phyloP scores from a whole-genome alignment of 257 asterid species.

The Gentiana straminea region DNA sequence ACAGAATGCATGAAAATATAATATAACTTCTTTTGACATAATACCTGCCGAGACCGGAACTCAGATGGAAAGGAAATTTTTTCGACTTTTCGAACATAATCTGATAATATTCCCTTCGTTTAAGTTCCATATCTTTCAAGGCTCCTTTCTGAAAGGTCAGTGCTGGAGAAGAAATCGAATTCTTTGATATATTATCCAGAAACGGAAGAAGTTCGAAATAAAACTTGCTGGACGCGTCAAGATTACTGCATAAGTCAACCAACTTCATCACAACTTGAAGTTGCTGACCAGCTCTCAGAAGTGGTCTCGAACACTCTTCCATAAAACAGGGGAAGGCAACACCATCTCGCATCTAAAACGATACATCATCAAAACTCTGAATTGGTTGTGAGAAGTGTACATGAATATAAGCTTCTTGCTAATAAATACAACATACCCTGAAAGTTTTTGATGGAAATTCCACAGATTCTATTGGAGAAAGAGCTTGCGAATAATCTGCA shows the following conservation, averaged over 20 bases:
- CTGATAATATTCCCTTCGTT: constrained; percentile 56
- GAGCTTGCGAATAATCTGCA: constrained; percentile 21
- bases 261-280: constrained; percentile 82
- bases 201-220: constrained; percentile 61
- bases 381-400: constrained; percentile 11
- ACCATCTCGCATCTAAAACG: constrained; percentile 70
- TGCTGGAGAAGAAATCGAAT: constrained; percentile 47
- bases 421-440: constrained; percentile 44
- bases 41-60: constrained; percentile 59
- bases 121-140: constrained; percentile 43
- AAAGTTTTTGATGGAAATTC: constrained; percentile 51
- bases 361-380: constrained; percentile 18
- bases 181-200: constrained; percentile 39
- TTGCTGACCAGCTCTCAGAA: constrained; percentile 96
- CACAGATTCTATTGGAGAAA: constrained; percentile 22
- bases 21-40: neutral
- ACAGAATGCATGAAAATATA: too few species aligned
- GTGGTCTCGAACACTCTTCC: constrained; percentile 61
- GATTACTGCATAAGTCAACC: constrained; percentile 56
- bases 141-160: constrained; percentile 66
- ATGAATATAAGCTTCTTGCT: constrained; percentile 13
- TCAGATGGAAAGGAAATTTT: constrained; percentile 42
- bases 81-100: constrained; percentile 64
- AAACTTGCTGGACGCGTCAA: constrained; percentile 32
- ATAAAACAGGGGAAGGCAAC: constrained; percentile 76